Conservation (phyloP, 2,329 filamentous ascomycete species). For the Ceratocystis variospora region DNA sequence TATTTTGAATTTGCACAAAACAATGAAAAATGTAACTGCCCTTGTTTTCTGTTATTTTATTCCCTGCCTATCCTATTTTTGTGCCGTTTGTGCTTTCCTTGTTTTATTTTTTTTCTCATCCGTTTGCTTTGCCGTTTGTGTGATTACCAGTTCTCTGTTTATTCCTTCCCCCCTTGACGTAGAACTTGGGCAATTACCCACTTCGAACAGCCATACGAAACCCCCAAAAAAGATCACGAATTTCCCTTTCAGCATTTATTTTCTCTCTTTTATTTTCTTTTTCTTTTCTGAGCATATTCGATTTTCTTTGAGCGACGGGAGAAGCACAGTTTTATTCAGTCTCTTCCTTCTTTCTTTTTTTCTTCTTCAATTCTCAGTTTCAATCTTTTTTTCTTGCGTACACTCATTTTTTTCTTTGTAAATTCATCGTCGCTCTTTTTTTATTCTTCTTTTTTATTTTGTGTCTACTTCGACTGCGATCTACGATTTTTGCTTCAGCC, state of each 20-base stretch:
- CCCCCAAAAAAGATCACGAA: conserved; percentile 7
- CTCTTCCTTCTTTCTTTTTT: neutral
- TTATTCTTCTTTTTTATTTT: neutral
- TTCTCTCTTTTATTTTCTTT: neutral
- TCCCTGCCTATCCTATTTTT: neutral
- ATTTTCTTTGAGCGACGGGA: neutral
- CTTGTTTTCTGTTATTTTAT: conserved; percentile 3
- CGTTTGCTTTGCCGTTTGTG: neutral
- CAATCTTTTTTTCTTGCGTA: neutral
- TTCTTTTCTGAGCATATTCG: conserved; percentile 3
- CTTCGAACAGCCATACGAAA: neutral
- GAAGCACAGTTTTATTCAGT: neutral
- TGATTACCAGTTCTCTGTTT: neutral
- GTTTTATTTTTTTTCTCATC: conserved; percentile 1
- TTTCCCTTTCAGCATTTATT: conserved; percentile 2
- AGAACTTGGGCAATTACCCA: neutral
- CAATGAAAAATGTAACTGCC: neutral
- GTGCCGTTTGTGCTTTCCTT: conserved; percentile 6
- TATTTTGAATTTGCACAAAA: conserved; percentile 6
- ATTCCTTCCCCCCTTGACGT: conserved; percentile 5
- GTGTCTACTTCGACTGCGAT: conserved; percentile 1
- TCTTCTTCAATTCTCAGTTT: conserved; percentile 1
- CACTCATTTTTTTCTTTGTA: conserved; percentile 10
- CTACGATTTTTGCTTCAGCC: neutral
- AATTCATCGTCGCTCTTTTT: conserved; percentile 5